These are phyloP conservation scores for Chytriomyces sp. DNA, from an alignment of 192 early-diverging fungal species.

Conservation along the genomic window DNA sequence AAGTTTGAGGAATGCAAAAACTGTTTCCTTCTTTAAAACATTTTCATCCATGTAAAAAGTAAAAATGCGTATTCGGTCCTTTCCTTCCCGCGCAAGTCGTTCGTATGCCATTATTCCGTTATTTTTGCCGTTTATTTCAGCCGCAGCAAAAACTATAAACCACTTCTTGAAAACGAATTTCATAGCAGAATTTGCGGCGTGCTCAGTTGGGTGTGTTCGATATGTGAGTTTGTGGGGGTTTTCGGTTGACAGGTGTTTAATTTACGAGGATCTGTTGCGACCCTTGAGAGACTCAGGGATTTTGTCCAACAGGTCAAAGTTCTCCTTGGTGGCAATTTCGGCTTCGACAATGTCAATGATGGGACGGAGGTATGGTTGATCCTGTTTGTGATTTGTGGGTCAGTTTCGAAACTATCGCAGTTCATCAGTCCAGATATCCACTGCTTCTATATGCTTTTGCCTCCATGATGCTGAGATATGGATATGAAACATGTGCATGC, in stretches of 20 bases:
- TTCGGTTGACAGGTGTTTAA: neutral
- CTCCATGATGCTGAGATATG: too few relatives aligned
- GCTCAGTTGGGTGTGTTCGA: neutral
- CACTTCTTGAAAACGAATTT: too few relatives aligned
- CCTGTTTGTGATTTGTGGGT: constrained; percentile 48
- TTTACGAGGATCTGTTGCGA: constrained; percentile 47
- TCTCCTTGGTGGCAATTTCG: constrained; percentile 66
- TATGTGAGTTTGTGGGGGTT: neutral
- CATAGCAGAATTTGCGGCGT: too few relatives aligned
- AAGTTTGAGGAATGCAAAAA: constrained; percentile 49
- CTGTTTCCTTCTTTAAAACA: constrained; percentile 38
- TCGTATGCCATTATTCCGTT: too few relatives aligned
- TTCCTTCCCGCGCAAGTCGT: too few relatives aligned
- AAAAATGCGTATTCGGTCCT: neutral
- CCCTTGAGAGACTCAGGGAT: constrained; percentile 50
- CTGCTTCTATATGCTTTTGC: too few relatives aligned
- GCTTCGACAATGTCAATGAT: constrained; percentile 78
- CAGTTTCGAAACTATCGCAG: neutral
- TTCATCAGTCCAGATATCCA: too few relatives aligned
- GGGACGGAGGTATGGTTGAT: constrained; percentile 83
- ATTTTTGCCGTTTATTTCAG: too few relatives aligned
- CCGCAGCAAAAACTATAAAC: too few relatives aligned
- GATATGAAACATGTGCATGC: too few relatives aligned
- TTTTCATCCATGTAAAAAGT: neutral
- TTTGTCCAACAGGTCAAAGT: constrained; percentile 47